A percentile compares a stretch with the other conserved stretches of the same genome.
Conservation (phyloP, 345 rosid species). For the Capsella bursapastoris region DNA sequence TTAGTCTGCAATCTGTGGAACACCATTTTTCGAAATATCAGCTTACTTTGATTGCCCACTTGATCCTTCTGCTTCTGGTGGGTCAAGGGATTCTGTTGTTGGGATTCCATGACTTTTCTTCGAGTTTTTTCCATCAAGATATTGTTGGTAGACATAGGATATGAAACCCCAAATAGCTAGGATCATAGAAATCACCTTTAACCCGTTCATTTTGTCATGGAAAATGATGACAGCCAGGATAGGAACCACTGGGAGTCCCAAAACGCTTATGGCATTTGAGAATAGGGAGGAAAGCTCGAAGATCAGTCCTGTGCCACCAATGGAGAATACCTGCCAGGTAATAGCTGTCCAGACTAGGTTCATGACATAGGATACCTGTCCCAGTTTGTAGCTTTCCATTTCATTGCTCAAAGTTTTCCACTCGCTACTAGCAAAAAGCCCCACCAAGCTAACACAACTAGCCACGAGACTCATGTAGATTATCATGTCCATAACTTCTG, state of each 20-base stretch:
- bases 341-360: conserved; percentile 55
- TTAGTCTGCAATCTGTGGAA: not conserved
- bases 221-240: conserved; percentile 63
- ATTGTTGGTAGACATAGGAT: conserved; percentile 49
- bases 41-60: conserved; percentile 14
- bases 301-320: conserved; percentile 61
- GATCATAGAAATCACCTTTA: conserved; percentile 65
- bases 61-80: conserved; percentile 31
- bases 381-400: conserved; percentile 55
- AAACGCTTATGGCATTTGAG: conserved; percentile 57
- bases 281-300: conserved; percentile 66
- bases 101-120: conserved; percentile 25
- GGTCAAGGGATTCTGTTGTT: conserved; percentile 19
- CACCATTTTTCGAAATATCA: not conserved
- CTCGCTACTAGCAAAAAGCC: conserved; percentile 63
- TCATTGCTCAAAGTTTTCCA: conserved; percentile 50
- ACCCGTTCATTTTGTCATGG: conserved; percentile 65
- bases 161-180: conserved; percentile 72
- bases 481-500: conserved; percentile 44
- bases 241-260: conserved; percentile 70
- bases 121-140: conserved; percentile 40
- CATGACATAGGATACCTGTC: conserved; percentile 63
- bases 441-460: conserved; percentile 43
- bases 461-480: conserved; percentile 47
- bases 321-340: conserved; percentile 53